Percentiles rank a stretch among this genome's conserved stretches.
These are phyloP conservation scores for Paramecium octaurelia DNA, from an alignment of 73 alveolate genomes.

Conservation along the genomic window DNA sequence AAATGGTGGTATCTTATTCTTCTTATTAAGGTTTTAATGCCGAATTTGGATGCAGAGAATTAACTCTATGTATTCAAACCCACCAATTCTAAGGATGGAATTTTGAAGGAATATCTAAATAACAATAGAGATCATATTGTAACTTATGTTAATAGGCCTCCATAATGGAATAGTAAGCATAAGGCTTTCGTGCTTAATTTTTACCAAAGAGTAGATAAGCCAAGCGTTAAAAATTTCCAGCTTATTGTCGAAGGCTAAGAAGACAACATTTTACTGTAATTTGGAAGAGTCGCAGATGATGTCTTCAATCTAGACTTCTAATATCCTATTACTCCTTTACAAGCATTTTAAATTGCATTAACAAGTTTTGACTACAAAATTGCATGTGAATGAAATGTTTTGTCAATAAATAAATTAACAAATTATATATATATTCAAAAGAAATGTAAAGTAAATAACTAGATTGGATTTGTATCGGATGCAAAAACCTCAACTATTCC, in stretches of 20 bases:
- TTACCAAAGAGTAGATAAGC: constrained; percentile 90
- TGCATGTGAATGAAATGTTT: constrained; percentile 80
- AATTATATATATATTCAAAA: not conserved
- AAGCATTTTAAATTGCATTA: constrained; percentile 83
- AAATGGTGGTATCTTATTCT: constrained; percentile 70
- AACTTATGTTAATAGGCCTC: constrained; percentile 81
- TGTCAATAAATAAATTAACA: not conserved
- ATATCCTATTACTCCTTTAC: constrained; percentile 78
- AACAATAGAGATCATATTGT: constrained; percentile 63
- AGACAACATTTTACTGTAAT: constrained; percentile 74
- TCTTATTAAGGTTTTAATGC: constrained; percentile 64
- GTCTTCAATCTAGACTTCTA: constrained; percentile 81
- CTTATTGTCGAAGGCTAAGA: constrained; percentile 80
- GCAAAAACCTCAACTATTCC: constrained; percentile 83
- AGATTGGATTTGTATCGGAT: constrained; percentile 86
- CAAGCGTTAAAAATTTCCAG: constrained; percentile 86
- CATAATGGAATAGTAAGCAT: constrained; percentile 88
- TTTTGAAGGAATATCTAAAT: constrained; percentile 65
- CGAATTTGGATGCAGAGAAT: constrained; percentile 66
- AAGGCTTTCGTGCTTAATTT: constrained; percentile 88
- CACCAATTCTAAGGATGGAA: constrained; percentile 65
- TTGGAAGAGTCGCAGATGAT: constrained; percentile 88
- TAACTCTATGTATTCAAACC: constrained; percentile 65
- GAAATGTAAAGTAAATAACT: constrained; percentile 52
- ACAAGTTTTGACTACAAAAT: constrained; percentile 83